Evolutionary conservation across 2,329 filamentous ascomycete species (phyloP).

Genomic region (Arachnomyces sp.): DNA sequence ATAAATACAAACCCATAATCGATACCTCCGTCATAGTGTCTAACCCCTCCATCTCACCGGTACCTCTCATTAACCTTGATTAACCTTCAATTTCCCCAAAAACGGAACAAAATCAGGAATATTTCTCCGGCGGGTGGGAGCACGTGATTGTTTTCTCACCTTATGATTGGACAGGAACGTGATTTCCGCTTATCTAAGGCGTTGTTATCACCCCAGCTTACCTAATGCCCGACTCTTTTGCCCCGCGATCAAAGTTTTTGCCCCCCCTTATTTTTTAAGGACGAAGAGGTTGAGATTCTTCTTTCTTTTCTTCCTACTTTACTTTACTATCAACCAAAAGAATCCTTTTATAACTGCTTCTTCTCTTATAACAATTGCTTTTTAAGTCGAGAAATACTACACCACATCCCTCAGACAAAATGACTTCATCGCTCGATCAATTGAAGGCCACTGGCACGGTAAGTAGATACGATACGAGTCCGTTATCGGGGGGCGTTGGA

Average conservation of each 20-base stretch:
- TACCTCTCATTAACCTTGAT: not conserved
- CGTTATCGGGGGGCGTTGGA: constrained; percentile 5
- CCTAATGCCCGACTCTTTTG: constrained; percentile 2
- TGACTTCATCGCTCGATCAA: constrained; percentile 90
- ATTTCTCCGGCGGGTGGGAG: no score
- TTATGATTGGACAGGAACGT: not conserved
- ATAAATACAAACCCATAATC: no score
- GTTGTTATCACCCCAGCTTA: constrained; percentile 2
- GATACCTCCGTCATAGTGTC: not conserved
- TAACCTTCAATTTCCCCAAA: constrained; percentile 1
- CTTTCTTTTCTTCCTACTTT: constrained; percentile 12
- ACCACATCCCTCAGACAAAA: constrained; percentile 35
- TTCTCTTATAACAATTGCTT: constrained; percentile 3
- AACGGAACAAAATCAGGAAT: not conserved
- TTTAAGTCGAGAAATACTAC: constrained; percentile 3
- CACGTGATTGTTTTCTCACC: no score
- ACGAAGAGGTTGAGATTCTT: not conserved
- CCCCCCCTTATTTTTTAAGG: constrained; percentile 16
- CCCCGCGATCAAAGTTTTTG: constrained; percentile 16
- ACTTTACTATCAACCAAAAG: constrained; percentile 7
- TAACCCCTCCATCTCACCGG: not conserved
- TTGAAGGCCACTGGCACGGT: constrained; percentile 95
- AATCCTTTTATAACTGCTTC: constrained; percentile 9
- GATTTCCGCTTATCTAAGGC: constrained; percentile 2
- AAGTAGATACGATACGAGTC: constrained; percentile 40